phyloP scores from a whole-genome alignment of 352 stramenopile genomes.

The Phytophthora megakarya region DNA sequence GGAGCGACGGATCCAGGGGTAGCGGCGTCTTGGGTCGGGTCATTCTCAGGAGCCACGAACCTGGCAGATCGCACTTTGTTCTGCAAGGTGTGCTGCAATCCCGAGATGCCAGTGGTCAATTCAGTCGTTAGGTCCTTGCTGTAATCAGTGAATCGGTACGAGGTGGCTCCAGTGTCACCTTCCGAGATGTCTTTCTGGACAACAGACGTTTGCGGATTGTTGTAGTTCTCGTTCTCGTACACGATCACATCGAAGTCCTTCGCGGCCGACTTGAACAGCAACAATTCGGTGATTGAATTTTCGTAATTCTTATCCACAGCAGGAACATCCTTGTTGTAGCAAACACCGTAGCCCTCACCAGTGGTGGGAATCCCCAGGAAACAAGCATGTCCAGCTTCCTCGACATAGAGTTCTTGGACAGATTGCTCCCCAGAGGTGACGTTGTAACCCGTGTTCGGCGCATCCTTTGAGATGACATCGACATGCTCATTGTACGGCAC shows the following conservation, averaged over 20 bases:
- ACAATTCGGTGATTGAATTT: slow-evolving; percentile 39
- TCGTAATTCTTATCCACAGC: slow-evolving; percentile 38
- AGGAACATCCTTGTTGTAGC: slow-evolving; percentile 36
- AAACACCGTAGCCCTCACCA: slow-evolving; percentile 36
- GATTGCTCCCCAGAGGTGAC: slow-evolving; percentile 26
- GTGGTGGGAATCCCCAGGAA: slow-evolving; percentile 29
- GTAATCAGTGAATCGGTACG: slow-evolving; percentile 40
- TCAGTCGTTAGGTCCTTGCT: slow-evolving; percentile 34
- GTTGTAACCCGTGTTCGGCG: slow-evolving; percentile 43
- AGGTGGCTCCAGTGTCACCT: slow-evolving; percentile 5
- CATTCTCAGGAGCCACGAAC: slow-evolving; percentile 22
- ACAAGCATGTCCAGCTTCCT: slow-evolving; percentile 48
- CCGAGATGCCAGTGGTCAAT: background rate
- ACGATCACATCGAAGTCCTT: slow-evolving; percentile 50
- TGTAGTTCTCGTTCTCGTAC: slow-evolving; percentile 47
- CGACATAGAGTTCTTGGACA: slow-evolving; percentile 53
- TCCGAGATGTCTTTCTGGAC: slow-evolving; percentile 7
- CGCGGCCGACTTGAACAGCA: slow-evolving; percentile 46
- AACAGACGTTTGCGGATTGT: slow-evolving; percentile 9
- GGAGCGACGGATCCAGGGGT: slow-evolving; percentile 27
- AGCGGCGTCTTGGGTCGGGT: slow-evolving; percentile 11
- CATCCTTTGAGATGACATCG: slow-evolving; percentile 34
- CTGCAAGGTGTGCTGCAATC: slow-evolving; percentile 30
- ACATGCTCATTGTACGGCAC: slow-evolving; percentile 43
- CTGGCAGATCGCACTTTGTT: slow-evolving; percentile 35